phyloP scores from a whole-genome alignment of 2,329 filamentous ascomycete genomes.

The Xylariomycetidae sp. region DNA sequence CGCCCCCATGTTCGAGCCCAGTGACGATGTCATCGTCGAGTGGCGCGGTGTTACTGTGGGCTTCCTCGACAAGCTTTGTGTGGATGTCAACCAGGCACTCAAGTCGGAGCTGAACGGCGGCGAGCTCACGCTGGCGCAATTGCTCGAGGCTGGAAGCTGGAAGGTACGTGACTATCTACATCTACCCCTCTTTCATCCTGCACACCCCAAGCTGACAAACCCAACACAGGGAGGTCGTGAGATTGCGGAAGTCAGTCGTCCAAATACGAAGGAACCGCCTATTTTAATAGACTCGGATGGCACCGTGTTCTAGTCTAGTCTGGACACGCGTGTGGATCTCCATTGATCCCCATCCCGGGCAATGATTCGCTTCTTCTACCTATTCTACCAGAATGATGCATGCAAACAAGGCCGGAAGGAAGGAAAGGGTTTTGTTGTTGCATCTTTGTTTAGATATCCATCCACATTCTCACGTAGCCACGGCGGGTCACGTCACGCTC shows the following conservation, averaged over 20 bases:
- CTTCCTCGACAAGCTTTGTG: constrained; percentile 64
- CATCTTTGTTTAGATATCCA: no score
- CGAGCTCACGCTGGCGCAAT: constrained; percentile 74
- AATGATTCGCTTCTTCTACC: no score
- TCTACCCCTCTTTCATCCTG: no score
- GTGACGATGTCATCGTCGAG: constrained; percentile 74
- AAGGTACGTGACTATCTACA: constrained; percentile 69
- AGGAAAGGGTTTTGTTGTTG: no score
- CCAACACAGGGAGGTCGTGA: constrained; percentile 72
- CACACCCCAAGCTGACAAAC: constrained; percentile 21
- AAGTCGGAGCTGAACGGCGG: constrained; percentile 58
- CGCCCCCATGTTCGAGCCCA: constrained; percentile 65
- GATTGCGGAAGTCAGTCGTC: constrained; percentile 89
- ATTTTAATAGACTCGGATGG: constrained; percentile 96
- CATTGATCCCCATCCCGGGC: no score
- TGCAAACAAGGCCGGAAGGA: no score
- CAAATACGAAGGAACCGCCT: constrained; percentile 92
- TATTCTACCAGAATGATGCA: no score
- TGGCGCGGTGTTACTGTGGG: constrained; percentile 73
- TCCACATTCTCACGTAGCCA: no score
- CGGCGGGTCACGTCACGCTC: no score
- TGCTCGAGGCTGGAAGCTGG: constrained; percentile 95
- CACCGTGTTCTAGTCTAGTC: constrained; percentile 94
- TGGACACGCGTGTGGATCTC: no score
- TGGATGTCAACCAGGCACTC: constrained; percentile 60